phyloP scores from a whole-genome alignment of 106 monocot genomes.

The Vanilla planifolia region DNA sequence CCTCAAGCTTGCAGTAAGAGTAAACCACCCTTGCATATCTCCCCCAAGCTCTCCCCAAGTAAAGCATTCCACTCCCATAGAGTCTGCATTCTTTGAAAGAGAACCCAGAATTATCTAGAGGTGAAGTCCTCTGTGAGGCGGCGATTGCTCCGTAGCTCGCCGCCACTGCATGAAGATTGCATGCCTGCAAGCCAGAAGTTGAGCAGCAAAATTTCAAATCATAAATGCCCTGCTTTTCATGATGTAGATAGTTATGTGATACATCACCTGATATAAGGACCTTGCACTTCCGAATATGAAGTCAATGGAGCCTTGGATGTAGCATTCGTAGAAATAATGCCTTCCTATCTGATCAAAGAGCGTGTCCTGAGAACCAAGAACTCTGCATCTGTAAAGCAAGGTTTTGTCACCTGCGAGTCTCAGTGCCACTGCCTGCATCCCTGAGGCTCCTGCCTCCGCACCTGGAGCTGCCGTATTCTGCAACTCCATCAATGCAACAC shows the following conservation, averaged over 20 bases:
- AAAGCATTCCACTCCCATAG: conserved; percentile 53
- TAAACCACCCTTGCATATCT: conserved; percentile 64
- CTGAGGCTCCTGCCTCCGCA: conserved; percentile 52
- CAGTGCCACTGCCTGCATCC: conserved; percentile 88
- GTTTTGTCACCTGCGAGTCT: conserved; percentile 83
- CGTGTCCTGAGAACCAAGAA: conserved; percentile 79
- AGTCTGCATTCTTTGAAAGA: conserved; percentile 59
- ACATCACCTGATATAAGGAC: conserved; percentile 69
- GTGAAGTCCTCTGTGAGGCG: conserved; percentile 71
- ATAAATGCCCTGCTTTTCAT: too few relatives aligned
- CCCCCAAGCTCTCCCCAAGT: conserved; percentile 92
- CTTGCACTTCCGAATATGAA: conserved; percentile 86
- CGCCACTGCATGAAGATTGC: conserved; percentile 55
- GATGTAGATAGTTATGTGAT: neutral
- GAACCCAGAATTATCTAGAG: conserved; percentile 57
- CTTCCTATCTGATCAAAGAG: conserved; percentile 81
- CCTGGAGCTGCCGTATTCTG: conserved; percentile 72
- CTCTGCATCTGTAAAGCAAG: conserved; percentile 51
- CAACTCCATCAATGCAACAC: neutral
- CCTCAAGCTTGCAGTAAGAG: conserved; percentile 50
- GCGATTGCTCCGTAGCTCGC: conserved; percentile 64
- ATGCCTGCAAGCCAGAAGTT: conserved; percentile 25
- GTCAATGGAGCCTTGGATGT: conserved; percentile 86
- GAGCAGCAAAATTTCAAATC: neutral
- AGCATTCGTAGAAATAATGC: conserved; percentile 63